Percentiles rank a stretch among this genome's conserved stretches.
Evolutionary conservation across 306 rosid species (phyloP).

Genomic region (Fragaria iinumae): DNA sequence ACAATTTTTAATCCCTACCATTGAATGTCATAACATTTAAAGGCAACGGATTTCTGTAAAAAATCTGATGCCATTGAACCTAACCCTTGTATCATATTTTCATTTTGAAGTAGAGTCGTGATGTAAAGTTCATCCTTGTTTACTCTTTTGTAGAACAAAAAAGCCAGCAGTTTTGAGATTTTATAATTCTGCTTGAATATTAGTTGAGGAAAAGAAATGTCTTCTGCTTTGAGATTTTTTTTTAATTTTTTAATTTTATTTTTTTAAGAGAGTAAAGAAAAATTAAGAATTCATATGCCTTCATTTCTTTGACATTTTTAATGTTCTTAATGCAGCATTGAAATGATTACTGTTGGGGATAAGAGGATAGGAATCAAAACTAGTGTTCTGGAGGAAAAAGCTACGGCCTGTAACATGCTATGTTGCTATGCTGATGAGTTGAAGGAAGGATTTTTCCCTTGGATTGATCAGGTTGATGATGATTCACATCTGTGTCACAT

Average conservation of each 20-base stretch:
- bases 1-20: background rate
- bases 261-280: background rate
- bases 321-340: slow-evolving; percentile 56
- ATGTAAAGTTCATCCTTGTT: background rate
- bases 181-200: background rate
- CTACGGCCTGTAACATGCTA: slow-evolving; percentile 97
- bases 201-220: background rate
- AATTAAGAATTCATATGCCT: background rate
- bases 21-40: background rate
- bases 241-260: too few relatives aligned
- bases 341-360: slow-evolving; percentile 94
- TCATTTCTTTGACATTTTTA: background rate
- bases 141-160: background rate
- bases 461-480: slow-evolving; percentile 90
- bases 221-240: background rate
- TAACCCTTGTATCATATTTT: background rate
- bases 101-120: background rate
- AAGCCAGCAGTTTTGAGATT: background rate
- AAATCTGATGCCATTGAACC: background rate
- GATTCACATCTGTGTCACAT: background rate
- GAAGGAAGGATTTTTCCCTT: slow-evolving; percentile 96
- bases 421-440: slow-evolving; percentile 98
- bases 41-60: background rate
- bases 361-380: slow-evolving; percentile 96
- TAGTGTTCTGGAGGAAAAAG: slow-evolving; percentile 96